Evolutionary conservation across 306 rosid genomes (phyloP).

Genomic region (Dicorynia guianensis): DNA sequence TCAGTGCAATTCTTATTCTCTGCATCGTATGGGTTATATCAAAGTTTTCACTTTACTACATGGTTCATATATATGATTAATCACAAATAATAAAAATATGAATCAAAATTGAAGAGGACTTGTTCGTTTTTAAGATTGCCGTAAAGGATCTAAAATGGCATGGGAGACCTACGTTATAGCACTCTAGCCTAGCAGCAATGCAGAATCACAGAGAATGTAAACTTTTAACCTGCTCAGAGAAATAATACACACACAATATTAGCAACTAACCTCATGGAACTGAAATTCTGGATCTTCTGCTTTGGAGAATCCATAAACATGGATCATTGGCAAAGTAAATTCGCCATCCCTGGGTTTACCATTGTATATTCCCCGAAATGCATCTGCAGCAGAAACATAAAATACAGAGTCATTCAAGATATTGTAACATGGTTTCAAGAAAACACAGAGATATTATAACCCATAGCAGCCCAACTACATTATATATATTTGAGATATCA

Average conservation of each 20-base stretch:
- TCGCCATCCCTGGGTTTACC: conserved; percentile 55
- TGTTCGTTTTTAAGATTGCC: too few species aligned
- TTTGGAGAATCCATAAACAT: conserved; percentile 95
- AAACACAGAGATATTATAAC: neutral
- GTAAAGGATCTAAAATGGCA: too few species aligned
- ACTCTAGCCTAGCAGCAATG: conserved; percentile 28
- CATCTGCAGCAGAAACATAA: conserved; percentile 58
- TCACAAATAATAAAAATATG: neutral
- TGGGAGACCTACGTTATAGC: neutral
- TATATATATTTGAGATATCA: neutral
- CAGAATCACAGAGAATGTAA: conserved; percentile 6
- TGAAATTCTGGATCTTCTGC: conserved; percentile 95
- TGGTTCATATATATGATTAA: conserved; percentile 10
- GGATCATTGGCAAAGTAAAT: conserved; percentile 72
- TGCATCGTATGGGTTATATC: conserved; percentile 49
- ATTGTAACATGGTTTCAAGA: conserved; percentile 1
- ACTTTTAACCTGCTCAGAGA: conserved; percentile 20
- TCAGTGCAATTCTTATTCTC: conserved; percentile 82
- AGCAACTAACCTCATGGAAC: conserved; percentile 77
- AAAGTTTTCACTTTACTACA: conserved; percentile 5
- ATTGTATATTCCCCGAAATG: conserved; percentile 78
- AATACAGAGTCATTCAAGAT: conserved; percentile 13
- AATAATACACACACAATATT: conserved; percentile 3
- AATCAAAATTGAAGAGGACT: too few species aligned
- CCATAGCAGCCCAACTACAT: conserved; percentile 12